Base-by-base conservation (phyloP, 1,139 yeast species). In the Zygosaccharomyces sapae region DNA sequence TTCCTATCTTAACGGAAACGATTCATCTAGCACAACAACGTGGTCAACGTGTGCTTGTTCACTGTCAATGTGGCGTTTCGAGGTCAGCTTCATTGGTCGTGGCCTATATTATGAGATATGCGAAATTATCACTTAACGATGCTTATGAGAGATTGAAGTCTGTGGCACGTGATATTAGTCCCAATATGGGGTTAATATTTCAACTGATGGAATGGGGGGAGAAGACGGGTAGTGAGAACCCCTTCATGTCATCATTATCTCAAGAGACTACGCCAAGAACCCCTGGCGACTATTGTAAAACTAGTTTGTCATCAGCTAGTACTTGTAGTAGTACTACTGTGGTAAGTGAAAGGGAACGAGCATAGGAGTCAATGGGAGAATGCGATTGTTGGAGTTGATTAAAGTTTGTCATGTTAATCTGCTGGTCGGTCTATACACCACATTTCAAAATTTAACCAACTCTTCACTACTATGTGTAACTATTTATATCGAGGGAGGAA, bases 41-140 rank as follows among this genome's bases (percentile, higher is more conserved):
- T 6, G 69, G 70, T 41, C 71, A 78, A 50, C 77, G 74, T 53
- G 76, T 87, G 5, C 72, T 89, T 48, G 77, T 89, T 2, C 97
- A 89, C 62, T 89, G 97, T 63, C 96, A 89, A 63, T 89, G 96
- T 67, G 97, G 97, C 18, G 94, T 89, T 1, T 83, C 92, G 33
- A 70, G 97, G 33, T 84, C 94, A 5, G 96, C 96, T 0, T 85
- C 95, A 34, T 77, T 89, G 42, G 77, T 89, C 9, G 88, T 89
- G 20, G 97, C 96, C 0, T 84, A 81, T 59, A 78, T 85, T 51
- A 89, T 89, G 96, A 73, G 75, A 52, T 72, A 74, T 56, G 72
- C 76, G 51, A 65, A 71, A 5, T 60, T 83, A 52, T 79, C 79
- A 33, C 79, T 88, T 45, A 86, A 87, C 60, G 87, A 84, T 43